Evolutionary conservation across 2,329 filamentous ascomycete species (phyloP), one percentile per base, ranked within the genome.

Genomic region (Allantophomopsis lycopodina): DNA sequence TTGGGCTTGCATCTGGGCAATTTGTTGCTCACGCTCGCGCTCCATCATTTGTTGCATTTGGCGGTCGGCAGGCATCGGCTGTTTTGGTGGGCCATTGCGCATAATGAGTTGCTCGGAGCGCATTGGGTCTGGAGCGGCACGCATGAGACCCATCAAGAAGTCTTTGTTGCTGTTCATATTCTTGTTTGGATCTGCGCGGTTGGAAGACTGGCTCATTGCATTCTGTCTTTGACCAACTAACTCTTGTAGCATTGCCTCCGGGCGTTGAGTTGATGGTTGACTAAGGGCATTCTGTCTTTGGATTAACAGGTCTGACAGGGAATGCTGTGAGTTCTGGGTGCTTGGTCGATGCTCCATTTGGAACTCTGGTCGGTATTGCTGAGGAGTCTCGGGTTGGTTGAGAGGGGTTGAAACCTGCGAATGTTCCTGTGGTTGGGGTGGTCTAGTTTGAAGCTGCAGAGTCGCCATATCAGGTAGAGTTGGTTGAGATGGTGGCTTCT

Each of bases 61-160:
- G 21, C 44, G 50, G 36, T 46, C 48, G 13, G 38, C 37, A 8
- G 11, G 23, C 23, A 8, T 28, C 3, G 42, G 42, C 34, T 48
- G 51, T 21, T 50, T 45, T 10, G 32, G 41, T 12, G 48, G 53
- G 21, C 46, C 46, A 47, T 65, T 63, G 41, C 70, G 64, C 56
- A 73, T 64, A 38, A 72, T 54, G 36, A 66, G 53, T 41, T 72
- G 71, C 39, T 76, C 73, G 28, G 63, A 62, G 44, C 66, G 60
- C 32, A 68, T 67, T 5, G 61, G 56, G 20, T 76, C 70, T 14
- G 68, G 63, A 16, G 58, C 55, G 45, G 60, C 58, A 48, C 80
- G 75, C 83, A 94, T 91, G 21, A 94, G 68, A 44, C 79, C 83
- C 60, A 94, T 83, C 37, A 94, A 64, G 55, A 91, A 88, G 47